Conservation (phyloP, 1,284 basidiomycete species). For the Ustilago bromivora region DNA sequence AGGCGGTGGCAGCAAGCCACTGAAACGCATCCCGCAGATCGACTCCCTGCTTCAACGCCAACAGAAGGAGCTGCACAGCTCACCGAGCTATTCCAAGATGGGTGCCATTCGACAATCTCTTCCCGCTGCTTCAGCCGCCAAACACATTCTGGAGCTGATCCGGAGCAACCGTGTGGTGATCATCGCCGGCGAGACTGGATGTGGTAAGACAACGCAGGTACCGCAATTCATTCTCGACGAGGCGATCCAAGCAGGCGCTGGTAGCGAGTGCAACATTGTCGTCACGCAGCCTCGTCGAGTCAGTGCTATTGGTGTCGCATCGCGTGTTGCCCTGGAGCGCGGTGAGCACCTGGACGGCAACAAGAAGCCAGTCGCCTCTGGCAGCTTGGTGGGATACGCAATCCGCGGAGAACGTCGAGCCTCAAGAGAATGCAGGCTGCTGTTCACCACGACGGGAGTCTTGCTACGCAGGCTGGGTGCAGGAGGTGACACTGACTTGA, state of each 20-base stretch:
- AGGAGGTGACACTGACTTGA: conserved; percentile 78
- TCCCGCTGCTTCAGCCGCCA: conserved; percentile 83
- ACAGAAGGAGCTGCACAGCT: conserved; percentile 81
- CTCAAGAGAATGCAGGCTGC: conserved; percentile 73
- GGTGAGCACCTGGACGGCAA: conserved; percentile 76
- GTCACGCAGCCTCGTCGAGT: conserved; percentile 91
- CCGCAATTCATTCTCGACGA: conserved; percentile 85
- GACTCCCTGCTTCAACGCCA: conserved; percentile 76
- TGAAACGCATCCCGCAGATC: conserved; percentile 70
- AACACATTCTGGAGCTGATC: conserved; percentile 72
- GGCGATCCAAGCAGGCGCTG: conserved; percentile 77
- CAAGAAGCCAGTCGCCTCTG: conserved; percentile 31
- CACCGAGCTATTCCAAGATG: conserved; percentile 77
- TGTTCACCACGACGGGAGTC: conserved; percentile 95
- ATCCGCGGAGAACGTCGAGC: conserved; percentile 89
- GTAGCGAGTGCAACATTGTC: conserved; percentile 81
- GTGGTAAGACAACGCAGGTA: conserved; percentile 84
- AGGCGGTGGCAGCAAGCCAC: conserved; percentile 57
- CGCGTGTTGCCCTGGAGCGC: conserved; percentile 86
- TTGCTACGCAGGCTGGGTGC: conserved; percentile 81
- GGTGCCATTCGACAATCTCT: conserved; percentile 75
- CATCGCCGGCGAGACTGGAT: conserved; percentile 74
- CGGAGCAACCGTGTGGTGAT: conserved; percentile 49
- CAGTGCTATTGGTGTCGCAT: conserved; percentile 88
- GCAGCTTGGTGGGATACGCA: conserved; percentile 80